Percentiles rank a stretch among this genome's conserved stretches.
Evolutionary conservation across 192 early-diverging fungal species (phyloP).

Genomic region (Kickxella alabastrina): DNA sequence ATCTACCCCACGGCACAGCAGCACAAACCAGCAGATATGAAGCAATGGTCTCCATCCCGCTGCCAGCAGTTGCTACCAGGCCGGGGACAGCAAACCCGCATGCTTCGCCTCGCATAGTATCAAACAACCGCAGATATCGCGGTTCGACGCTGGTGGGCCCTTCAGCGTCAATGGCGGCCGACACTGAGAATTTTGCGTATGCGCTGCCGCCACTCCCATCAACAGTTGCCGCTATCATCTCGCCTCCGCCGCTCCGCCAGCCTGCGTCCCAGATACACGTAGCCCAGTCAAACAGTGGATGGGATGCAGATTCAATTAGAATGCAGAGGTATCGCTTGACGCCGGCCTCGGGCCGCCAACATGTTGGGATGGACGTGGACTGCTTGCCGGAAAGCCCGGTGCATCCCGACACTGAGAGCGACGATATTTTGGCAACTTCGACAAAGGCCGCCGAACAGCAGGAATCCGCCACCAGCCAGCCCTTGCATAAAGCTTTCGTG

Average conservation of each 20-base stretch:
- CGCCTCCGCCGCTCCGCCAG: slow-evolving; percentile 1
- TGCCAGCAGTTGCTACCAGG: slow-evolving; percentile 1
- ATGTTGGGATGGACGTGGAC: background rate
- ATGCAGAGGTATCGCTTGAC: slow-evolving; percentile 28
- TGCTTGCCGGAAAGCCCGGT: background rate
- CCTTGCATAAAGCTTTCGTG: slow-evolving; percentile 2
- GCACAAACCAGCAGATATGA: background rate
- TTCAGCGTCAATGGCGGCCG: background rate
- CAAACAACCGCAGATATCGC: slow-evolving; percentile 26
- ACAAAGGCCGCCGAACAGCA: too few species aligned
- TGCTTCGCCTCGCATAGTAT: slow-evolving; percentile 15
- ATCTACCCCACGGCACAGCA: slow-evolving; percentile 21
- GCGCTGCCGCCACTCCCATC: slow-evolving; percentile 3
- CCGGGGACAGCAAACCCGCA: slow-evolving; percentile 20
- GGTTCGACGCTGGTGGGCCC: slow-evolving; percentile 20
- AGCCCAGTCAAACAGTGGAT: slow-evolving; percentile 1
- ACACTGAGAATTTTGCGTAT: background rate
- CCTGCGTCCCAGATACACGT: background rate
- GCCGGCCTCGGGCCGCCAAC: background rate
- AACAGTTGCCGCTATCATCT: background rate
- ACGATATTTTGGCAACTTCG: too few species aligned
- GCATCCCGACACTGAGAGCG: too few species aligned
- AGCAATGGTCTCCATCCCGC: background rate
- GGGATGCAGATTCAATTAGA: slow-evolving; percentile 17
- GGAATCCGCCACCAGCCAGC: background rate